Conservation (phyloP, 495 filamentous ascomycete species). For the Oidiodendron maius region DNA sequence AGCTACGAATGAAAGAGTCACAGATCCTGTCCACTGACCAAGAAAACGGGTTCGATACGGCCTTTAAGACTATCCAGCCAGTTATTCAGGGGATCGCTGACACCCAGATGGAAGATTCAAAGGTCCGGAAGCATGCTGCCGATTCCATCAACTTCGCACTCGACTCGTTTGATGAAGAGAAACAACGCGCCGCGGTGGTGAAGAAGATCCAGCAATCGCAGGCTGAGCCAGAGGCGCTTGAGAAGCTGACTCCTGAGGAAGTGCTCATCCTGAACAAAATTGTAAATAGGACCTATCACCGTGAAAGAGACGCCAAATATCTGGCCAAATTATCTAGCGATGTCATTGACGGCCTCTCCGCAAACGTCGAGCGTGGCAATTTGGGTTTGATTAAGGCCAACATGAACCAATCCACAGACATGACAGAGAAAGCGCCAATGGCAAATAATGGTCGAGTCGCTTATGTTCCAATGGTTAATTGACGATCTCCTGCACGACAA, state of each 20-base stretch:
- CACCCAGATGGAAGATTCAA: conserved; percentile 25
- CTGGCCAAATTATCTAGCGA: conserved; percentile 30
- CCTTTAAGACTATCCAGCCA: conserved; percentile 10
- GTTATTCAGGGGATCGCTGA: conserved; percentile 39
- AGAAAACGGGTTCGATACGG: conserved; percentile 6
- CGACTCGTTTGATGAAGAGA: conserved; percentile 22
- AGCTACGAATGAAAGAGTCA: conserved; percentile 35
- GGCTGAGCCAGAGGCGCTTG: conserved; percentile 2
- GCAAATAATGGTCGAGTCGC: too few species aligned
- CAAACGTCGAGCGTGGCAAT: conserved; percentile 25
- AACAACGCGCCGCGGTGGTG: conserved; percentile 1
- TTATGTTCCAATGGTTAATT: too few species aligned
- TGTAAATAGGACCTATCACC: conserved; percentile 11
- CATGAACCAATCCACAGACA: neutral
- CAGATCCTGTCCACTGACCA: neutral
- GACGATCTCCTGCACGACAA: too few species aligned
- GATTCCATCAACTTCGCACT: conserved; percentile 35
- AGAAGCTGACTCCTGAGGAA: conserved; percentile 27
- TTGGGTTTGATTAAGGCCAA: conserved; percentile 17
- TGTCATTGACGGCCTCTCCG: conserved; percentile 29
- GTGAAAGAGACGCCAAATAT: conserved; percentile 6
- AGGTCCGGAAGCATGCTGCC: conserved; percentile 22
- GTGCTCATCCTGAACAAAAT: conserved; percentile 27
- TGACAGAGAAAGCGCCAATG: too few species aligned
- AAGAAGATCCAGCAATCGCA: conserved; percentile 4